Percentiles rank a stretch among this genome's conserved stretches.
phyloP scores from a whole-genome alignment of 1,284 basidiomycete species.

The Cryptococcus sp. region DNA sequence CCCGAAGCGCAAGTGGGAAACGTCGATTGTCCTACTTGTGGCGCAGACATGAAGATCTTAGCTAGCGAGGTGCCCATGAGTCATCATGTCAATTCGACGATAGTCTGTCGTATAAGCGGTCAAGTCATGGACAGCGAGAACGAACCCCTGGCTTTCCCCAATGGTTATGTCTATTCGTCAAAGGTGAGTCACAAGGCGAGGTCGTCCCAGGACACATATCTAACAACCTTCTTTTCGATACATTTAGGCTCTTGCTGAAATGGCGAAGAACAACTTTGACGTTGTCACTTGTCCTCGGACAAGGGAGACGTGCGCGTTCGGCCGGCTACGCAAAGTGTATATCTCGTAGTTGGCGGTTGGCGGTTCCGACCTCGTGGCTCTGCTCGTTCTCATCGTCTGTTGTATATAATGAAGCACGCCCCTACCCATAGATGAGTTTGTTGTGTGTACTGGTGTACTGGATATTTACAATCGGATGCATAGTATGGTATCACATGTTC shows the following conservation, averaged over 20 bases:
- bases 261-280: conserved; percentile 70
- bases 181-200: conserved; percentile 62
- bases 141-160: conserved; percentile 86
- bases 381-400: not conserved
- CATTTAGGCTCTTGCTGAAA: conserved; percentile 74
- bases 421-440: not conserved
- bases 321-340: conserved; percentile 78
- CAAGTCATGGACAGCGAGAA: conserved; percentile 94
- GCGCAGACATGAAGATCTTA: conserved; percentile 70
- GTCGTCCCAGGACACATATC: not conserved
- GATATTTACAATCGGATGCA: not conserved
- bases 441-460: not conserved
- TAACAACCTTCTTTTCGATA: conserved; percentile 4
- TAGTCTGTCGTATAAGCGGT: conserved; percentile 87
- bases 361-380: too few species aligned
- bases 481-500: not conserved
- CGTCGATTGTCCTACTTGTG: conserved; percentile 89
- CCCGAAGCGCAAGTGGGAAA: conserved; percentile 63
- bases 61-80: conserved; percentile 86
- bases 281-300: conserved; percentile 82
- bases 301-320: conserved; percentile 65
- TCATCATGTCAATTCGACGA: conserved; percentile 92
- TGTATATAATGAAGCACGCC: not conserved
- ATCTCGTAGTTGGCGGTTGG: conserved; percentile 60
- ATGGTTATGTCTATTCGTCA: conserved; percentile 88